Conservation (phyloP, 345 rosid genomes). For the Microthlaspi erraticum region DNA sequence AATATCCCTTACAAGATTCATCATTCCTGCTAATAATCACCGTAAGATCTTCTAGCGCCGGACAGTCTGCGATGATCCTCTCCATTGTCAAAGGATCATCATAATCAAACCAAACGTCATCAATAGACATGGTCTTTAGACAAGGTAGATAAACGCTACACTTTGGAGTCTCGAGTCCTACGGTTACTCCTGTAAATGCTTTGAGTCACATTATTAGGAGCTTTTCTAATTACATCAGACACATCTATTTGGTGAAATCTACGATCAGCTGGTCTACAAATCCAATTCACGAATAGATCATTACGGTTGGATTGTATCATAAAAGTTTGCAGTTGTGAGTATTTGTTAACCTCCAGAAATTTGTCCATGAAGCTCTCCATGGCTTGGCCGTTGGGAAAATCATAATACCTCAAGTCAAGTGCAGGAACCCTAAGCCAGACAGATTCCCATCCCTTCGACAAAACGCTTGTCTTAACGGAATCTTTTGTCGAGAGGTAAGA, state of each 20-base stretch:
- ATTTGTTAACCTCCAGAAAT: neutral
- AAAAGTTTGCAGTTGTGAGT: neutral
- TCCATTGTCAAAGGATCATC: neutral
- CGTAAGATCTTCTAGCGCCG: neutral
- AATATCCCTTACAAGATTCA: too few species aligned
- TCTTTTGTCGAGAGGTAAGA: neutral
- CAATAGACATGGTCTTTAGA: conserved; percentile 5
- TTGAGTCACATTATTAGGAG: neutral
- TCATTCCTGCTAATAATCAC: too few species aligned
- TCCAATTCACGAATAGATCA: neutral
- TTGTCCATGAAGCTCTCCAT: neutral
- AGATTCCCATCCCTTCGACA: conserved; percentile 10
- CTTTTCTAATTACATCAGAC: too few species aligned
- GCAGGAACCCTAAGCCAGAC: conserved; percentile 9
- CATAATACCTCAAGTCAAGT: neutral
- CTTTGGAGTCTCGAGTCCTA: neutral
- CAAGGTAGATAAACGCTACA: conserved; percentile 19
- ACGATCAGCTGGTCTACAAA: too few species aligned
- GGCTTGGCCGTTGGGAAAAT: too few species aligned
- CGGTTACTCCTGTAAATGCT: conserved; percentile 10
- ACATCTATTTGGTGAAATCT: neutral
- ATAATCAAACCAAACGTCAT: neutral
- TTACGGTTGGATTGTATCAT: too few species aligned
- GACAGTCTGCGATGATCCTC: neutral
- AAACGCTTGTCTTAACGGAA: conserved; percentile 10